Evolutionary conservation across 2,329 filamentous ascomycete species (phyloP).

Genomic region (Fusarium robinianum): DNA sequence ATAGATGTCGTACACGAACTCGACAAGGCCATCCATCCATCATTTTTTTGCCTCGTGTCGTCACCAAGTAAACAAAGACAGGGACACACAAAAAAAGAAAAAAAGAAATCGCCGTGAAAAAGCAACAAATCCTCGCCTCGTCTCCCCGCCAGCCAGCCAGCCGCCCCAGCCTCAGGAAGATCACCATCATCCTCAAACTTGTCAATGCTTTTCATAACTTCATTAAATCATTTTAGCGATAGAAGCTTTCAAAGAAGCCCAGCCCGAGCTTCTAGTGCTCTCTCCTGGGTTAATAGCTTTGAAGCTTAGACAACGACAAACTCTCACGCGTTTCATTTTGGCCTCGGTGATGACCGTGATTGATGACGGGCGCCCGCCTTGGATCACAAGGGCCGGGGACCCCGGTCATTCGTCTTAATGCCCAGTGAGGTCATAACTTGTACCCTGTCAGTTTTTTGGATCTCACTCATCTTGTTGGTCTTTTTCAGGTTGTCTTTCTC

Average conservation of each 20-base stretch:
- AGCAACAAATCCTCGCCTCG: slow-evolving; percentile 7
- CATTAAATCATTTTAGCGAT: background rate
- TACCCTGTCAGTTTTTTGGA: no score
- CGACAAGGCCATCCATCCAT: background rate
- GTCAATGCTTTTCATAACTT: slow-evolving; percentile 9
- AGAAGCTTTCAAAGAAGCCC: slow-evolving; percentile 21
- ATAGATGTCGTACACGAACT: slow-evolving; percentile 15
- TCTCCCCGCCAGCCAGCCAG: slow-evolving; percentile 11
- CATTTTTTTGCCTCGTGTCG: no score
- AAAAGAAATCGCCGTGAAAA: no score
- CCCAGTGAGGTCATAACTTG: slow-evolving; percentile 36
- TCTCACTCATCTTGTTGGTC: no score
- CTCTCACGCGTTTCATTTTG: slow-evolving; percentile 12
- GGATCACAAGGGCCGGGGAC: slow-evolving; percentile 20
- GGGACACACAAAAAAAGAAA: no score
- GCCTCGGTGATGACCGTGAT: slow-evolving; percentile 32
- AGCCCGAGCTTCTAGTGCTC: slow-evolving; percentile 17
- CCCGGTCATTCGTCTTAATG: slow-evolving; percentile 18
- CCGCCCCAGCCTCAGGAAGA: background rate
- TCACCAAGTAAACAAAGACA: slow-evolving; percentile 12
- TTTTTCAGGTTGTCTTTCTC: no score
- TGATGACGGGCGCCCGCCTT: slow-evolving; percentile 13
- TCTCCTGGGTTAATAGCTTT: no score
- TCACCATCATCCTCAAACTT: background rate
- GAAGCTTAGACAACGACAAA: no score